Base-by-base conservation (phyloP, 345 rosid species). In the Eucalyptus marginata region DNA sequence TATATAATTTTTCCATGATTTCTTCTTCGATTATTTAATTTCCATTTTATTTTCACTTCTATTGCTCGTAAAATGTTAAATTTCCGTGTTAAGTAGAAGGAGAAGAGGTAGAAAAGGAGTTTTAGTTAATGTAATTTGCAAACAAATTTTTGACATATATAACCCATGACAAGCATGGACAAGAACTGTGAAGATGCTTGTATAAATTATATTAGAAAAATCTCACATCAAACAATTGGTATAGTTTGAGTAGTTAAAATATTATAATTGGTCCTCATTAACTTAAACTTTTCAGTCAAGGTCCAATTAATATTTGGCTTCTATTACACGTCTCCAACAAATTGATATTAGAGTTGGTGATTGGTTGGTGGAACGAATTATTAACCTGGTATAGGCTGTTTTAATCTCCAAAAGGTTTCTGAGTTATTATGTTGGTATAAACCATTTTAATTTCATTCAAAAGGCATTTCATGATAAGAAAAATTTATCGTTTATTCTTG, bases 391-490 rank as follows among this genome's bases (percentile, higher is more conserved):
- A 18, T 52, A 52, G 2, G 58, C 10, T 52, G 58, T 52, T 3
- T 20, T 7, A 52, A 52, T 52, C 58, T 52, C 10, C 58, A 7
- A 52, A 52, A 7, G 58, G 24, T 52, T 52, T 59, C 1, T 13
- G 68, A 59, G n/a, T 59, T 6, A 27, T 27, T 59, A 4, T 5
- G 16, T 59, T 59, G 68, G 68, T 12, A 27, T 59, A 59, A 11
- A 29, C 16, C 68, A 59, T 27, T 59, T 59, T 59, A 59, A 12
- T 27, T 59, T 59, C 68, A 29, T 59, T 59, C 68, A 59, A 59
- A 59, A 27, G 31, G 8, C 31, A 6, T 27, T 59, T 59, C 0
- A 12, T 0, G 4, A 12, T 0, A 4, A 3, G 3, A 59, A 59
- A 59, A 59, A 27, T 0, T 27, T 0, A 52, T 59, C 2, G 2